Evolutionary conservation across 169 alveolate species (phyloP).

Genomic region (Plasmodium relictum): DNA sequence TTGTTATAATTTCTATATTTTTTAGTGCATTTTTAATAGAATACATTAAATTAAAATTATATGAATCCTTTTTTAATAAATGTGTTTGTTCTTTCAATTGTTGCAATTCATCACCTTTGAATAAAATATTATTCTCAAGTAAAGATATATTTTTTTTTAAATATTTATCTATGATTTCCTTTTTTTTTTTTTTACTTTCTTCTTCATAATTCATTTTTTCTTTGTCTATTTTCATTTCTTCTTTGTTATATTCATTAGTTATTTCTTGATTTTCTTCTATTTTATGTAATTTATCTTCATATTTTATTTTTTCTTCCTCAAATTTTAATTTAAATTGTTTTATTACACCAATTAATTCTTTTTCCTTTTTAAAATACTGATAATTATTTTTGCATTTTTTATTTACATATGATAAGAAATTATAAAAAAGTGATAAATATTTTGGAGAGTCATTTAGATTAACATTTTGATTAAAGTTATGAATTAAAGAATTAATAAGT

Average conservation of each 20-base stretch:
- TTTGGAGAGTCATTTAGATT: constrained; percentile 22
- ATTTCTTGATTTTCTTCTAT: neutral
- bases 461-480: constrained; percentile 47
- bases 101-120: constrained; percentile 28
- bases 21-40: constrained; percentile 38
- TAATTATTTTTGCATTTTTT: constrained; percentile 31
- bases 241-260: neutral
- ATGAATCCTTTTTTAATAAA: constrained; percentile 28
- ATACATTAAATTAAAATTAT: constrained; percentile 52
- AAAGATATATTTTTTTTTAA: constrained; percentile 15
- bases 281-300: neutral
- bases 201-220: neutral
- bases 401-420: constrained; percentile 64
- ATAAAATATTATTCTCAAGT: constrained; percentile 24
- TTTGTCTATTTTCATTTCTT: neutral
- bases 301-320: constrained; percentile 1
- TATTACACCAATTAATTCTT: constrained; percentile 29
- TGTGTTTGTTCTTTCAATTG: constrained; percentile 42
- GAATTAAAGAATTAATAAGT: constrained; percentile 65
- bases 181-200: neutral
- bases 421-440: constrained; percentile 46
- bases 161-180: neutral
- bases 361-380: constrained; percentile 20
- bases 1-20: constrained; percentile 57
- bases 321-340: constrained; percentile 1